A percentile compares a stretch with the other conserved stretches of the same genome.
These are phyloP conservation scores for Ceriops decandra DNA, from an alignment of 345 rosid genomes.

Conservation along the genomic window DNA sequence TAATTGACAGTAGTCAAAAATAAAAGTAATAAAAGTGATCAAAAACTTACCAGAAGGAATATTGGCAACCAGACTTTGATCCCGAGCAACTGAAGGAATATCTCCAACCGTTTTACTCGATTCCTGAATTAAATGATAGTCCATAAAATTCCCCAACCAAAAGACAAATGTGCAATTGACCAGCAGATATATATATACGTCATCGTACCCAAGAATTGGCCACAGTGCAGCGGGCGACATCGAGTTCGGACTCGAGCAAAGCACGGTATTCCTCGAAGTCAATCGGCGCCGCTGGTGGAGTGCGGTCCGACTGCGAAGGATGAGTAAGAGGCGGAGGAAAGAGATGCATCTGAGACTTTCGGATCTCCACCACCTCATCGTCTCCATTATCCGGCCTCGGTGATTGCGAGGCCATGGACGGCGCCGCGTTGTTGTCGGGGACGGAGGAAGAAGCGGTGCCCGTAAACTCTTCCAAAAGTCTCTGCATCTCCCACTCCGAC, in stretches of 20 bases:
- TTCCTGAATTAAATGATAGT: constrained; percentile 35
- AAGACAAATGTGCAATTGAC: neutral
- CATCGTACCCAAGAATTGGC: constrained; percentile 56
- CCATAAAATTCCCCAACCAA: neutral
- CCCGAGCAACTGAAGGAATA: constrained; percentile 33
- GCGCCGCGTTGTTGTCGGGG: constrained; percentile 29
- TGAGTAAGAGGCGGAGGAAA: constrained; percentile 18
- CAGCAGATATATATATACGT: neutral
- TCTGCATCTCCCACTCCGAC: constrained; percentile 73
- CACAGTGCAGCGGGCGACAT: constrained; percentile 72
- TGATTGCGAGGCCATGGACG: constrained; percentile 30
- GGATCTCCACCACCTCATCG: constrained; percentile 46
- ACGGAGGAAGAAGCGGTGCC: constrained; percentile 28
- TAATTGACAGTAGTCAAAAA: neutral
- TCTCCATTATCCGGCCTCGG: constrained; percentile 36
- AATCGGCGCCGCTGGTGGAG: constrained; percentile 25
- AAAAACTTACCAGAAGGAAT: constrained; percentile 31
- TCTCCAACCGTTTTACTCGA: constrained; percentile 53
- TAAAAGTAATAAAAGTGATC: no score
- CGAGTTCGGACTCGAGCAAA: constrained; percentile 59
- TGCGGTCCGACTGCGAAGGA: constrained; percentile 26
- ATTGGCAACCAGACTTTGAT: constrained; percentile 28
- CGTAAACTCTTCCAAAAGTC: constrained; percentile 48
- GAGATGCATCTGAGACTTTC: constrained; percentile 9
- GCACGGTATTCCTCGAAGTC: constrained; percentile 50